phyloP scores from a whole-genome alignment of 1,284 basidiomycete species.

The Ceratobasidium sp. region DNA sequence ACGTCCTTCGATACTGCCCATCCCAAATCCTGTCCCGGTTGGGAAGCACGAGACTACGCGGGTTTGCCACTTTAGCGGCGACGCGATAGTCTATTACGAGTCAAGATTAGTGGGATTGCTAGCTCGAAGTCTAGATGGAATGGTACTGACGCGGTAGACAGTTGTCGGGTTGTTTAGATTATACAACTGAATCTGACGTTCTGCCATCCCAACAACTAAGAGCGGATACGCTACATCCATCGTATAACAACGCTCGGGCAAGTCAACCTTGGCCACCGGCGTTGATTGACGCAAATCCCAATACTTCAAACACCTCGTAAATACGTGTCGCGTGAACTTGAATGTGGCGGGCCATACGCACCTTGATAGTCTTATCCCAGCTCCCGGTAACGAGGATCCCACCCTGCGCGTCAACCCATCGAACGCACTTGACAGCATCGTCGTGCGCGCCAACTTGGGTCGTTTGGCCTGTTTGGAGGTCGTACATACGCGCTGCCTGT shows the following conservation, averaged over 20 bases:
- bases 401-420: conserved; percentile 75
- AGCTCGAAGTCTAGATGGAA: background rate
- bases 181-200: conserved; percentile 88
- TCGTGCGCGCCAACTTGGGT: conserved; percentile 86
- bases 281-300: conserved; percentile 85
- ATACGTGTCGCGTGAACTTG: background rate
- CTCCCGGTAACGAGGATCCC: conserved; percentile 85
- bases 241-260: conserved; percentile 91
- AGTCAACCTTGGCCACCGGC: conserved; percentile 79
- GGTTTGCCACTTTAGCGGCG: conserved; percentile 95
- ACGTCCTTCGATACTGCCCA: conserved; percentile 95
- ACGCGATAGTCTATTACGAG: conserved; percentile 71
- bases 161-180: conserved; percentile 84
- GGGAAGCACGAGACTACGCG: conserved; percentile 90
- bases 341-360: conserved; percentile 50
- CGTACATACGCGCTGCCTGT: conserved; percentile 77
- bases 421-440: conserved; percentile 79
- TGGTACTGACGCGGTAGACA: conserved; percentile 70
- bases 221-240: conserved; percentile 86
- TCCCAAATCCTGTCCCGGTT: conserved; percentile 81
- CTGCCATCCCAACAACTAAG: conserved; percentile 96
- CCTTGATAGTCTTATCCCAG: conserved; percentile 93
- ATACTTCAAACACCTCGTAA: conserved; percentile 66
- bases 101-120: conserved; percentile 9
- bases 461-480: conserved; percentile 76